phyloP scores from a whole-genome alignment of 208 protist species.

The Wallacemonas rigidus region DNA sequence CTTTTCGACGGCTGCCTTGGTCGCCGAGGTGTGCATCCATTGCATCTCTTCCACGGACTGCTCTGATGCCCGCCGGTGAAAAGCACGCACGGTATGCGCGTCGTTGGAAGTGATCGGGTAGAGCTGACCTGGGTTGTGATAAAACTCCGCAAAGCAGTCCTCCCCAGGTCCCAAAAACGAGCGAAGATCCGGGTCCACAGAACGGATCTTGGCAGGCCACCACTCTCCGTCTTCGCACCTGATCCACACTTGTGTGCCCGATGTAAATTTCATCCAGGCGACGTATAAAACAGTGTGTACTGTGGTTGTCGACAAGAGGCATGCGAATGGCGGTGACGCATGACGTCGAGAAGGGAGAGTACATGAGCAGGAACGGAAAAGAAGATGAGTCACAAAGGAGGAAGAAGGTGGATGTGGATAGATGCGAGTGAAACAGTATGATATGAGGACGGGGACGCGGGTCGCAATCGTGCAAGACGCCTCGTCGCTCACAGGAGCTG shows the following conservation, averaged over 20 bases:
- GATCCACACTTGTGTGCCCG: constrained; percentile 69
- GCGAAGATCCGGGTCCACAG: constrained; percentile 24
- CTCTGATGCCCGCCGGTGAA: constrained; percentile 36
- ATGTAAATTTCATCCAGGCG: constrained; percentile 38
- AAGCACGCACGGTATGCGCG: constrained; percentile 27
- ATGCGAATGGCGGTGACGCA: neutral
- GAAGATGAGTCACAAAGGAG: too few species aligned
- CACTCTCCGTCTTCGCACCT: constrained; percentile 81
- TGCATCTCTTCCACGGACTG: constrained; percentile 42
- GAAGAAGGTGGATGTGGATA: too few species aligned
- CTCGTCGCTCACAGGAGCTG: too few species aligned
- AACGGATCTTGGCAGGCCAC: constrained; percentile 71
- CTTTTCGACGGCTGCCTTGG: constrained; percentile 21
- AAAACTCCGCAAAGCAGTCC: constrained; percentile 79
- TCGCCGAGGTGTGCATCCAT: constrained; percentile 36
- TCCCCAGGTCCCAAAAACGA: constrained; percentile 32
- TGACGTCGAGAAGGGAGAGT: too few species aligned
- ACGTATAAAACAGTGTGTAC: neutral
- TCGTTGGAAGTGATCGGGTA: constrained; percentile 49
- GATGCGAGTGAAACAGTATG: too few species aligned
- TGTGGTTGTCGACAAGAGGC: neutral
- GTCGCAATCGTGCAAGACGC: too few species aligned
- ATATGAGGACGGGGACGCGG: too few species aligned
- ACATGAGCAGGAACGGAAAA: too few species aligned
- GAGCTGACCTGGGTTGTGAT: constrained; percentile 64